phyloP scores from a whole-genome alignment of 192 early-diverging fungal genomes.

The Funneliformis geosporum region DNA sequence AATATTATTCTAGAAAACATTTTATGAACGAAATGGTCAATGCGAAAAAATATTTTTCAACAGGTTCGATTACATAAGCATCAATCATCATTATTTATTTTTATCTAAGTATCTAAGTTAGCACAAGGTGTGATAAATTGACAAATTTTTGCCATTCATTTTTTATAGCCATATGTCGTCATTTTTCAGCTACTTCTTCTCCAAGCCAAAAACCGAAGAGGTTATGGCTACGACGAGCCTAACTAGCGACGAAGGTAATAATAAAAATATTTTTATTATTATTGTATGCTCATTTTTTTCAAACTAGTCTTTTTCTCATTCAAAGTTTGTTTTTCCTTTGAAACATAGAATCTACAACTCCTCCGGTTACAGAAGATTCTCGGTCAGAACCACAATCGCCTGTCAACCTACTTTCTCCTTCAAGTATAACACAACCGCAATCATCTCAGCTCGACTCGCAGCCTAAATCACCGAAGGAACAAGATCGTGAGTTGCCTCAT shows the following conservation, averaged over 20 bases:
- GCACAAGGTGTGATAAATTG: too few species aligned
- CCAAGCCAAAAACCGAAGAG: conserved; percentile 14
- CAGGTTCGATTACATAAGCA: too few species aligned
- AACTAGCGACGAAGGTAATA: neutral
- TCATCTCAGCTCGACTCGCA: neutral
- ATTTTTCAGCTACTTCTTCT: neutral
- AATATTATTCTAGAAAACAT: neutral
- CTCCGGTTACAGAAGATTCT: neutral
- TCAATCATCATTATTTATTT: too few species aligned
- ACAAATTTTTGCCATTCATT: too few species aligned
- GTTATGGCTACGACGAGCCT: neutral
- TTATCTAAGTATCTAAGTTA: too few species aligned
- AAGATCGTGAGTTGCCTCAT: neutral
- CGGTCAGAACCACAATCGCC: neutral
- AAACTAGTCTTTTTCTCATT: too few species aligned
- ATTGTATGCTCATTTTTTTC: too few species aligned
- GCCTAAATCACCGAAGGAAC: neutral
- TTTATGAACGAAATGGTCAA: too few species aligned
- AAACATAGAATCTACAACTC: neutral
- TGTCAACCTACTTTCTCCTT: neutral
- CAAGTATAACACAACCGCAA: neutral
- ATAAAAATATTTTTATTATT: too few species aligned
- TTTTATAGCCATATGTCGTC: neutral
- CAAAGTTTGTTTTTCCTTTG: neutral
- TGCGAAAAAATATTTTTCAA: too few species aligned